These are phyloP conservation scores for Zizania palustris DNA, from an alignment of 202 grass and related monocot genomes.

Conservation along the genomic window DNA sequence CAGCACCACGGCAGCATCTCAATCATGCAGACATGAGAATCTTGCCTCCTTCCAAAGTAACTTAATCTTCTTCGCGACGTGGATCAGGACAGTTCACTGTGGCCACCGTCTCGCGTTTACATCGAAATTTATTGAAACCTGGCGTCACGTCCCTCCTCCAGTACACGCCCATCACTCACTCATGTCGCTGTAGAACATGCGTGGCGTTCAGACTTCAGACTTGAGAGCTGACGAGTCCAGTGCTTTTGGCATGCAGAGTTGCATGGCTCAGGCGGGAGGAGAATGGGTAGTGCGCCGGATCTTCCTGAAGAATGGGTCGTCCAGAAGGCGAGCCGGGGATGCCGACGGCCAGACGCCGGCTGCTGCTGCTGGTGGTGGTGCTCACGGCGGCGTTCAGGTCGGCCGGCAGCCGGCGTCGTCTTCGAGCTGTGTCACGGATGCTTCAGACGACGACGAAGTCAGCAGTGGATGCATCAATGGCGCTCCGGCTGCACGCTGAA, in stretches of 20 bases:
- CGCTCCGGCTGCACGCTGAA: slow-evolving; percentile 17
- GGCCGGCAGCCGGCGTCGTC: slow-evolving; percentile 29
- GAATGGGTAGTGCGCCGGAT: slow-evolving; percentile 62
- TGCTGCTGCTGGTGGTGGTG: too few relatives aligned
- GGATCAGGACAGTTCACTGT: slow-evolving; percentile 24
- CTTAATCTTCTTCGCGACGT: slow-evolving; percentile 25
- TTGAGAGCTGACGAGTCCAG: not conserved
- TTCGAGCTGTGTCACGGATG: slow-evolving; percentile 54
- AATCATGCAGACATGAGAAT: slow-evolving; percentile 24
- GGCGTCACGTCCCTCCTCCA: not conserved
- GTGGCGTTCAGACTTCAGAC: not conserved
- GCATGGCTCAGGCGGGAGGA: not conserved
- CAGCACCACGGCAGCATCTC: slow-evolving; percentile 3
- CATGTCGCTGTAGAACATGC: not conserved
- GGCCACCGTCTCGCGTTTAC: not conserved
- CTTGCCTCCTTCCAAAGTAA: slow-evolving; percentile 22
- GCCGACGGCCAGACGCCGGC: not conserved
- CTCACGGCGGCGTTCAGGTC: not conserved
- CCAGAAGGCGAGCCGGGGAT: not conserved
- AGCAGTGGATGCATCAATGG: slow-evolving; percentile 24
- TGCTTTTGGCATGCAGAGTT: slow-evolving; percentile 44
- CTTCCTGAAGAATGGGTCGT: slow-evolving; percentile 42
- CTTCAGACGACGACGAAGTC: slow-evolving; percentile 49
- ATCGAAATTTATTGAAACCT: not conserved
- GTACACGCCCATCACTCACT: not conserved